Conservation (phyloP, 371 early-diverging fungal species). For the Mortierella sp. region DNA sequence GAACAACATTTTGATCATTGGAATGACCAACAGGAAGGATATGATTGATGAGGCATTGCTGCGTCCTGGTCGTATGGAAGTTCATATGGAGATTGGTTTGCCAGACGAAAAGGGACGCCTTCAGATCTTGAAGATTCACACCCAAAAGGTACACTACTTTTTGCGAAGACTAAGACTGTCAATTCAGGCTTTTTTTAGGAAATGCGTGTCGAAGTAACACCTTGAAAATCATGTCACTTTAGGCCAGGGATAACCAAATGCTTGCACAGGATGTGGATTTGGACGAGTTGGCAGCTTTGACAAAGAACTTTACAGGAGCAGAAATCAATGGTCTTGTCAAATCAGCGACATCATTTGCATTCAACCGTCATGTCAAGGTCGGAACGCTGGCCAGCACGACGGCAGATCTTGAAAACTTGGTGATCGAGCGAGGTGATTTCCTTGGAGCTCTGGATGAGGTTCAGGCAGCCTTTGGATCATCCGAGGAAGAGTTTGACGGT, state of each 20-base stretch:
- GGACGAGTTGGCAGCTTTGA: constrained; percentile 86
- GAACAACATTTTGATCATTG: constrained; percentile 97
- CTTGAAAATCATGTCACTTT: constrained; percentile 1
- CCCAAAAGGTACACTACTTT: constrained; percentile 67
- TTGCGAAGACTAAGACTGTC: too few relatives aligned
- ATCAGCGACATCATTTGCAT: constrained; percentile 99
- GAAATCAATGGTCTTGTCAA: constrained; percentile 97
- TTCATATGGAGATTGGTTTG: constrained; percentile 95
- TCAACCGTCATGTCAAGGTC: constrained; percentile 97
- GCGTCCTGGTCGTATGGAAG: constrained; percentile 97
- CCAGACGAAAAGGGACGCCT: constrained; percentile 94
- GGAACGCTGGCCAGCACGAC: constrained; percentile 84
- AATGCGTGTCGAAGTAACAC: neutral
- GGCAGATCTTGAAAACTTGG: constrained; percentile 88
- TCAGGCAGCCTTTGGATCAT: constrained; percentile 97
- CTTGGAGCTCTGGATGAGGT: constrained; percentile 96
- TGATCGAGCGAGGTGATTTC: constrained; percentile 94
- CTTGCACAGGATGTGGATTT: constrained; percentile 92
- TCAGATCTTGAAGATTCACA: constrained; percentile 96
- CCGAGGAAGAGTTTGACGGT: constrained; percentile 90
- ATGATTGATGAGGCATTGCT: constrained; percentile 98
- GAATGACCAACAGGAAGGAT: constrained; percentile 99
- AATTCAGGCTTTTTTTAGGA: too few relatives aligned
- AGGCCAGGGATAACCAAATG: constrained; percentile 91
- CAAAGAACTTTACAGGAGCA: constrained; percentile 99